These are phyloP conservation scores for Aspergillus brunneoviolaceus DNA, from an alignment of 2,329 filamentous ascomycete genomes.

Conservation along the genomic window DNA sequence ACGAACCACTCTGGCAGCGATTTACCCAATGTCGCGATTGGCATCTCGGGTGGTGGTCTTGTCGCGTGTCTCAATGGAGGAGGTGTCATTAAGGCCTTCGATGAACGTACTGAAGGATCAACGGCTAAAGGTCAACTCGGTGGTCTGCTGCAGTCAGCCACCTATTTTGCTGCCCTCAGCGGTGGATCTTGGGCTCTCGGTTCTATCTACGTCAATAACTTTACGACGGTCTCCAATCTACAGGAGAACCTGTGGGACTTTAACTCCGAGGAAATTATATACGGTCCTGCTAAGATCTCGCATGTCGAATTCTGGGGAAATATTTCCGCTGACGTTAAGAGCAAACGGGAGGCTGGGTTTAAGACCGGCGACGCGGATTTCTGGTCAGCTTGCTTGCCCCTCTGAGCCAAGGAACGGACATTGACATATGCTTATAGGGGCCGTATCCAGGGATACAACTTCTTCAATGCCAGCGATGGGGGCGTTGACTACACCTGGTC, in stretches of 20 bases:
- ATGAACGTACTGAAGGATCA: conserved; percentile 66
- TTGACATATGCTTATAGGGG: conserved; percentile 43
- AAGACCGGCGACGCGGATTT: background rate
- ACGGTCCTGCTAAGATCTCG: background rate
- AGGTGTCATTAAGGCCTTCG: conserved; percentile 78
- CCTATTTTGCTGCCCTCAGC: conserved; percentile 78
- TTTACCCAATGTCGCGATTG: conserved; percentile 71
- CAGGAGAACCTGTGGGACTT: conserved; percentile 10
- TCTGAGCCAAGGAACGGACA: no score
- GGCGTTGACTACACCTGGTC: conserved; percentile 77
- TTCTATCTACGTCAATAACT: conserved; percentile 78
- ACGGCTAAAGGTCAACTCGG: conserved; percentile 68
- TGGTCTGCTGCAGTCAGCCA: conserved; percentile 76
- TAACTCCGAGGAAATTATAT: background rate
- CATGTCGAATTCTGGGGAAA: background rate
- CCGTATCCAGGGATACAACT: conserved; percentile 75
- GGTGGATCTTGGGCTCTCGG: conserved; percentile 84
- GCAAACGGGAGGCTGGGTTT: background rate
- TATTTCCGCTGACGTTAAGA: background rate
- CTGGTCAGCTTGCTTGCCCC: background rate
- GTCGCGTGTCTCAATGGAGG: conserved; percentile 83
- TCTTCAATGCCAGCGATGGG: conserved; percentile 71
- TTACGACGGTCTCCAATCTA: conserved; percentile 60
- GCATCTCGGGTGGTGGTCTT: conserved; percentile 82
- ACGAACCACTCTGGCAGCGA: conserved; percentile 16